Conservation (phyloP, 345 rosid genomes). For the Eucalyptus urophylla region DNA sequence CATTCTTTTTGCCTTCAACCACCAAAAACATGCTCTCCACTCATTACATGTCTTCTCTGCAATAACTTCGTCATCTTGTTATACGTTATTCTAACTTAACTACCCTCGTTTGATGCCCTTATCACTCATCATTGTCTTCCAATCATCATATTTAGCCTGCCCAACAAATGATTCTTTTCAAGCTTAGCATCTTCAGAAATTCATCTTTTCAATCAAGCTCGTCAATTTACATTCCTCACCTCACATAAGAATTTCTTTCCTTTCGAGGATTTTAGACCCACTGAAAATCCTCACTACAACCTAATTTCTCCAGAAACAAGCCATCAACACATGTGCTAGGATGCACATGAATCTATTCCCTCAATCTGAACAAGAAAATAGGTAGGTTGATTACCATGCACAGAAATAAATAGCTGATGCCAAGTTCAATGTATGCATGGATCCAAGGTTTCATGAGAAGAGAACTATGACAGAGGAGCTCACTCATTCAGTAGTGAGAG, state of each 20-base stretch:
- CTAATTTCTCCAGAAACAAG: not conserved
- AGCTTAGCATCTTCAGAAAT: not conserved
- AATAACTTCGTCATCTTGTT: not conserved
- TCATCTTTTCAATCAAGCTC: not conserved
- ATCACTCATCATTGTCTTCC: not conserved
- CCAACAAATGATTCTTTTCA: not conserved
- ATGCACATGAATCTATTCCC: not conserved
- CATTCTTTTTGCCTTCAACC: not conserved
- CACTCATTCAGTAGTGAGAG: not conserved
- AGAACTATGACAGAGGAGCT: not conserved
- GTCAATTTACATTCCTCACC: not conserved
- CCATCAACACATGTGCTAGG: not conserved
- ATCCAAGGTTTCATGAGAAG: not conserved
- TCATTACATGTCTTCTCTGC: not conserved
- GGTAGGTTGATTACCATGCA: not conserved
- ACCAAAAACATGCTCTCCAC: not conserved
- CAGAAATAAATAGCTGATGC: not conserved
- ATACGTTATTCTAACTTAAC: not conserved
- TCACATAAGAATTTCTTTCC: not conserved
- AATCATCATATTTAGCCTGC: not conserved
- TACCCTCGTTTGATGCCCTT: not conserved
- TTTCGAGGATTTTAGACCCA: not conserved
- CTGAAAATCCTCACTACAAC: not conserved
- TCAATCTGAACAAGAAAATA: not conserved
- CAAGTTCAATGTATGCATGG: not conserved